These are phyloP conservation scores for Dacryopinax spathularia DNA, from an alignment of 768 basidiomycete species.

Conservation along the genomic window DNA sequence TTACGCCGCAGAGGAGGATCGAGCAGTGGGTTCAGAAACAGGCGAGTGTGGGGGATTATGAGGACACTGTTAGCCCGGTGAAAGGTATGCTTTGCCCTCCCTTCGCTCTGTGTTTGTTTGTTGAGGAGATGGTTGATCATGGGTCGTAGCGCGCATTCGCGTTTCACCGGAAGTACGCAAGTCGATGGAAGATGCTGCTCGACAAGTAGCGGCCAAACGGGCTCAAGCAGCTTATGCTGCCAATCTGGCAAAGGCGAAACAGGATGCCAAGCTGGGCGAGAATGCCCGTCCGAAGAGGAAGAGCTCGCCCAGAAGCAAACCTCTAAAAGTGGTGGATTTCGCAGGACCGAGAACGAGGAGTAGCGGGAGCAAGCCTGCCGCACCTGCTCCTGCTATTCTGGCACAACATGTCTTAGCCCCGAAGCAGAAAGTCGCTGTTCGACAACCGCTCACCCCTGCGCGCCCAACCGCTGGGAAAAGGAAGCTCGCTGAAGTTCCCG, in stretches of 20 bases:
- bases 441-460: not conserved
- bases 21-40: not conserved
- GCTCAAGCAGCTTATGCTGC: not conserved
- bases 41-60: not conserved
- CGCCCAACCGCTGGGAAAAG: too few relatives aligned
- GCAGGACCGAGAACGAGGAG: not conserved
- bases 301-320: not conserved
- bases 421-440: not conserved
- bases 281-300: not conserved
- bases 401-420: not conserved
- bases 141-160: not conserved
- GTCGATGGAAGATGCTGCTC: not conserved
- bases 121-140: not conserved
- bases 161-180: not conserved
- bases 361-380: not conserved
- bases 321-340: not conserved
- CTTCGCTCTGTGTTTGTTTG: not conserved
- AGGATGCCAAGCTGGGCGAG: not conserved
- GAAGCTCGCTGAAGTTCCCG: too few relatives aligned
- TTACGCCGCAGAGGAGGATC: not conserved
- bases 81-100: not conserved
- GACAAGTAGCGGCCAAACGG: not conserved
- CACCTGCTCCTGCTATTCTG: not conserved
- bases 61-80: not conserved
- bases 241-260: not conserved